These are phyloP conservation scores for Echium plantagineum DNA, from an alignment of 257 asterid genomes.

Conservation along the genomic window DNA sequence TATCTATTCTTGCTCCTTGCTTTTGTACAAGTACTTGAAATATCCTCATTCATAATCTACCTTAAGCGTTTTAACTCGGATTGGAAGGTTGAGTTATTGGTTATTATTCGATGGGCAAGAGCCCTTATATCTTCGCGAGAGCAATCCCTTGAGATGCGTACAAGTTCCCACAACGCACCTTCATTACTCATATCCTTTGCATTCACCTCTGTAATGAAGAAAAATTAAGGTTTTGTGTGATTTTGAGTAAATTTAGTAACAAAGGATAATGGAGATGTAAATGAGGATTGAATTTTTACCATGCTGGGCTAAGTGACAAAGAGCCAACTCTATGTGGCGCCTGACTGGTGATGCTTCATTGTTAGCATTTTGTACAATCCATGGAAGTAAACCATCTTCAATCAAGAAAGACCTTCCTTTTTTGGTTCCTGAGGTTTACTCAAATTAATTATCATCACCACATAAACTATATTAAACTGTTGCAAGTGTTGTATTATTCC, in stretches of 20 bases:
- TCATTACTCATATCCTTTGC: constrained; percentile 58
- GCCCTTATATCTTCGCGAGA: constrained; percentile 59
- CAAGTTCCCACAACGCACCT: constrained; percentile 76
- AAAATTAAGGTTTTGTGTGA: no score
- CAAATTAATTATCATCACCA: no score
- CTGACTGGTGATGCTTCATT: constrained; percentile 60
- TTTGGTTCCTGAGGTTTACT: constrained; percentile 32
- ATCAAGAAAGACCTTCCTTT: constrained; percentile 58
- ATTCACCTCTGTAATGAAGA: constrained; percentile 45
- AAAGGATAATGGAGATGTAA: constrained; percentile 2
- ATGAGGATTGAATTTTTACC: constrained; percentile 26
- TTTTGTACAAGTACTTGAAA: background rate
- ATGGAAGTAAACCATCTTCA: constrained; percentile 69
- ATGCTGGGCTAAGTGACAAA: constrained; percentile 74
- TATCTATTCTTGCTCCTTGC: background rate
- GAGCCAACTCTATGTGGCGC: constrained; percentile 76
- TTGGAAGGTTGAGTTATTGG: constrained; percentile 42
- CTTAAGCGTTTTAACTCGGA: constrained; percentile 52
- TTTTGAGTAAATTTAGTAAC: background rate
- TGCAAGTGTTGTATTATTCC: no score
- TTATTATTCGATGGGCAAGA: constrained; percentile 51
- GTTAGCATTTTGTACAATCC: constrained; percentile 80
- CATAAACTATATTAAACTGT: no score
- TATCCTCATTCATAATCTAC: constrained; percentile 33
- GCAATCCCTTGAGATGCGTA: constrained; percentile 60